Percentiles rank a stretch among this genome's conserved stretches.
phyloP scores from a whole-genome alignment of 2,329 filamentous ascomycete species.

The Cladophialophora yegresii region DNA sequence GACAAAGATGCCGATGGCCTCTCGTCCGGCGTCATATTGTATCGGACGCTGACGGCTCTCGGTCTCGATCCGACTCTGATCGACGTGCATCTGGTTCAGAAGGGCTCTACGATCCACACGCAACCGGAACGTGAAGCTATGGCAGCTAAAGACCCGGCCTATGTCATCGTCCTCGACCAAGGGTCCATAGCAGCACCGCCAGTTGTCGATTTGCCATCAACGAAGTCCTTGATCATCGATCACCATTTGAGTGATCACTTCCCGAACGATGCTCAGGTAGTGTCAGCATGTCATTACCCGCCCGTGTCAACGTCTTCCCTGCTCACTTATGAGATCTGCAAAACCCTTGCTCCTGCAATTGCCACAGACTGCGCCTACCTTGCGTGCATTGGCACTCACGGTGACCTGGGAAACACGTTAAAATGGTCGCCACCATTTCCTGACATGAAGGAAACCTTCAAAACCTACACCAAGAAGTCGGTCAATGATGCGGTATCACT shows the following conservation, averaged over 20 bases:
- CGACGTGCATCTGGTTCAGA: constrained; percentile 60
- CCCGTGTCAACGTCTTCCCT: constrained; percentile 67
- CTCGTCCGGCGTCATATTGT: constrained; percentile 63
- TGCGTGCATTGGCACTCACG: constrained; percentile 65
- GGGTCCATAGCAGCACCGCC: constrained; percentile 60
- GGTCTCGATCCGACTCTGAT: constrained; percentile 59
- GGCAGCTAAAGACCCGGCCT: constrained; percentile 53
- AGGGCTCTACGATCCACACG: constrained; percentile 62
- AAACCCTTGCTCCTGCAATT: constrained; percentile 57
- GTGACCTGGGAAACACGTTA: constrained; percentile 64
- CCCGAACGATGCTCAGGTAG: constrained; percentile 56
- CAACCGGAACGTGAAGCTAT: constrained; percentile 57
- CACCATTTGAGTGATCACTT: constrained; percentile 66
- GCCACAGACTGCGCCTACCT: constrained; percentile 59
- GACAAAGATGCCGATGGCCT: constrained; percentile 71
- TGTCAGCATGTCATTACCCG: constrained; percentile 65
- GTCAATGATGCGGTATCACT: constrained; percentile 65
- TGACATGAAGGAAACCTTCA: constrained; percentile 63
- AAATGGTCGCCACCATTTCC: constrained; percentile 69
- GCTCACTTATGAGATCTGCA: constrained; percentile 65
- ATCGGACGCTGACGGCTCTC: constrained; percentile 60
- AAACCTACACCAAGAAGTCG: constrained; percentile 61
- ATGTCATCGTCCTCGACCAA: constrained; percentile 67
- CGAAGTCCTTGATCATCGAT: constrained; percentile 62
- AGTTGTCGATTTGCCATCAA: constrained; percentile 53